Conservation (phyloP, 2,329 filamentous ascomycete species). For the Diaporthe eres region DNA sequence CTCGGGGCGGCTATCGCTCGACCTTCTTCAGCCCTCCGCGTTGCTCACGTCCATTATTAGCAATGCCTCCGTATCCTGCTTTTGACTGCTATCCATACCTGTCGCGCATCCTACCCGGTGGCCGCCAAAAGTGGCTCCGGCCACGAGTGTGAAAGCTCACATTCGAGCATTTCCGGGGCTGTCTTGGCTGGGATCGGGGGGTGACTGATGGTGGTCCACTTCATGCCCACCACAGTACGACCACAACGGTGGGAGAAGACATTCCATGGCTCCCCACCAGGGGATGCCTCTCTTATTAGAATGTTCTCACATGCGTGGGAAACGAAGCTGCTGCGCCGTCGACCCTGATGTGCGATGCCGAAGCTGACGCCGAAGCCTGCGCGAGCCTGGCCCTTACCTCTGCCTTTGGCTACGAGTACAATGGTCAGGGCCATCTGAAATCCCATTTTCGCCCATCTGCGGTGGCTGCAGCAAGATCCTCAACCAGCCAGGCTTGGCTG, state of each 20-base stretch:
- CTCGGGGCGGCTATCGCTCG: not conserved
- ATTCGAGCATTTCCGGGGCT: slow-evolving; percentile 1
- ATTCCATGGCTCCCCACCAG: slow-evolving; percentile 24
- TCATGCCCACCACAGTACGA: slow-evolving; percentile 28
- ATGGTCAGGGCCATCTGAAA: slow-evolving; percentile 10
- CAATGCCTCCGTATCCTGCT: not conserved
- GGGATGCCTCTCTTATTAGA: not conserved
- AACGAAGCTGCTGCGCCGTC: slow-evolving; percentile 23
- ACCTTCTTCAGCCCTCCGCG: not conserved
- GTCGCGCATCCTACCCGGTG: not conserved
- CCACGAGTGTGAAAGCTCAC: slow-evolving; percentile 18
- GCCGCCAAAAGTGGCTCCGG: not conserved
- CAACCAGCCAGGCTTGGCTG: slow-evolving; percentile 15
- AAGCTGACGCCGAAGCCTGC: slow-evolving; percentile 22
- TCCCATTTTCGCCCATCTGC: slow-evolving; percentile 13
- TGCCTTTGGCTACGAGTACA: not conserved
- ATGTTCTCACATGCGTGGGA: not conserved
- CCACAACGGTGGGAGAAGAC: slow-evolving; percentile 23
- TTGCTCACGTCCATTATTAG: not conserved
- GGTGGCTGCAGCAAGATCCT: slow-evolving; percentile 28
- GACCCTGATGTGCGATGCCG: slow-evolving; percentile 12
- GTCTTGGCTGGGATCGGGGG: slow-evolving; percentile 8
- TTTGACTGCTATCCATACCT: not conserved
- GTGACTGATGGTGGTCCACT: slow-evolving; percentile 4
- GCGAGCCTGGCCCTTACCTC: not conserved